Conservation (phyloP, 164 flowering plant genomes). For the Vitis rupestris region DNA sequence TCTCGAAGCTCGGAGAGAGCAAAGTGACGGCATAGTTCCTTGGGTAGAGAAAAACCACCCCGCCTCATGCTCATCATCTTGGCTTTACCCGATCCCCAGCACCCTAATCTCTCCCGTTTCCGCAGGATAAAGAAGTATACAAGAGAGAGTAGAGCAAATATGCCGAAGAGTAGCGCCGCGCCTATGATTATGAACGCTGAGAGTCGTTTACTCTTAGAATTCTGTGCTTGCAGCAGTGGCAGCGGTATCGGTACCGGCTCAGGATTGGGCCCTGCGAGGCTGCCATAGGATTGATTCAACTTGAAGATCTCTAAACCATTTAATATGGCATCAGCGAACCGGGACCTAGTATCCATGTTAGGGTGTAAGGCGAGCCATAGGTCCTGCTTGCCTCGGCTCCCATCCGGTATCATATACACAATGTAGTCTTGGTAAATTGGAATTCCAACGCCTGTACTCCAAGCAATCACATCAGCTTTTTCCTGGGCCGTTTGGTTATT, state of each 20-base stretch:
- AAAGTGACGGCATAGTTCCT: slow-evolving; percentile 23
- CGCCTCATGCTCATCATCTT: not conserved
- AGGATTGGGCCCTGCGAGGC: slow-evolving; percentile 30
- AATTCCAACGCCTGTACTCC: not conserved
- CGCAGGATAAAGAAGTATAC: no score
- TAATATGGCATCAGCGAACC: slow-evolving; percentile 22
- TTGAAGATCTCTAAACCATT: slow-evolving; percentile 29
- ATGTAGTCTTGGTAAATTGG: slow-evolving; percentile 1
- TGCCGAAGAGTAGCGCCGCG: no score
- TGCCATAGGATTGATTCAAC: slow-evolving; percentile 10
- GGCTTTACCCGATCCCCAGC: not conserved
- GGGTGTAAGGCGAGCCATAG: slow-evolving; percentile 35
- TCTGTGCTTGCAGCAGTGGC: not conserved
- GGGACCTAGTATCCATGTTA: not conserved
- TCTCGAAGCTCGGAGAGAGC: slow-evolving; percentile 16
- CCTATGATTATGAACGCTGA: no score
- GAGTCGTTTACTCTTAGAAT: no score
- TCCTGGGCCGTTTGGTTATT: slow-evolving; percentile 16
- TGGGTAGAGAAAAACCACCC: slow-evolving; percentile 11
- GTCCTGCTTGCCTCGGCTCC: not conserved
- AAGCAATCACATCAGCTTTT: slow-evolving; percentile 13
- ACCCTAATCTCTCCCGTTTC: no score
- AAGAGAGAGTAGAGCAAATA: no score
- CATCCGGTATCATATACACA: slow-evolving; percentile 6
- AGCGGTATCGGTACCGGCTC: slow-evolving; percentile 11